Evolutionary conservation across 352 stramenopile genomes (phyloP), one percentile per base, ranked within the genome.

Genomic region (Plasmopara viticola): DNA sequence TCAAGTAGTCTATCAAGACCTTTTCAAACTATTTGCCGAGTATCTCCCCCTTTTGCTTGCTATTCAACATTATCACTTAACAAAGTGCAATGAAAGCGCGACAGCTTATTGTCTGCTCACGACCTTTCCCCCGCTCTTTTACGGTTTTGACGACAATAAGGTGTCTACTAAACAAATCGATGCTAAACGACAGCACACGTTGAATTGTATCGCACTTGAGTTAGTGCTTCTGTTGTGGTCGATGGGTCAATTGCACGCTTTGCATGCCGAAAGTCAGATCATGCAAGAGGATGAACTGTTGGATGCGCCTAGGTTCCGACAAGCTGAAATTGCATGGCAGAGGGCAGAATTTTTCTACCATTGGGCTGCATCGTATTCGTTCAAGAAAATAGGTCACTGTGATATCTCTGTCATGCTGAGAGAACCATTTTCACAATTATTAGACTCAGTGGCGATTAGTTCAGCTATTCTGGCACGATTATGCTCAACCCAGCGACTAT

Each of bases 11-110:
- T 81, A 68, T 20, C 48, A 45, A 28, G 57, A 62, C 7, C 25
- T 70, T 1, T 51, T 85, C 2, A 57, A 70, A 18, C 49, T 84
- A 1, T 51, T 70, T 6, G 59, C 79, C 10, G 50, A 61, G 52
- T 87, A 87, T 25, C 51, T 72, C 2, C 53, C 60, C 4, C 57
- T 70, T 6, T n/a, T 82, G 0, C 18, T 84, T 12, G 70, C 74
- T 4, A 64, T 87, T 20, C 51, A 70, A 14, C 62, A 46, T 0
- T 75, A 62, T 68, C 55, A 56, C 39, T 42, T 64, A 25, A 14
- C 12, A 34, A 56, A 20, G 25, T 37, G 28, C 8, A 31, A 33
- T 8, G 17, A 49, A 9, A 17, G 5, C 5, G 25, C 43, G 14
- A 28, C 45, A 5, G 6, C 49, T 8, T 20, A 37, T 10, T 17